These are phyloP conservation scores for Hordeum pubiflorum DNA, from an alignment of 202 grass and related monocot species.

Conservation along the genomic window DNA sequence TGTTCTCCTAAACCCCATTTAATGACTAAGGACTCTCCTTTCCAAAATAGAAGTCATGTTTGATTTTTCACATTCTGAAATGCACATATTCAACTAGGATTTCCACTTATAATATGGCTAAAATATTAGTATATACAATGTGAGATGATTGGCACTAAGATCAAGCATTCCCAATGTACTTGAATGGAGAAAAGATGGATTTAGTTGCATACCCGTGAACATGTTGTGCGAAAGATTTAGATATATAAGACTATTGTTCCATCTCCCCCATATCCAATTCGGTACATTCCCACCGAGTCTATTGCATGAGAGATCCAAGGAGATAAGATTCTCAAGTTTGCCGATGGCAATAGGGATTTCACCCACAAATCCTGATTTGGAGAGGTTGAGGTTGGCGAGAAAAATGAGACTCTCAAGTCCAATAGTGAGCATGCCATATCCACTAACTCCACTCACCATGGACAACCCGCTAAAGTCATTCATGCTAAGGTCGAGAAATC, in stretches of 20 bases:
- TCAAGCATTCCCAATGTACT: slow-evolving; percentile 7
- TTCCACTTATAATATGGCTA: no score
- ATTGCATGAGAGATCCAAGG: slow-evolving; percentile 54
- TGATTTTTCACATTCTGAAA: no score
- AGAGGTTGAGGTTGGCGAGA: slow-evolving; percentile 10
- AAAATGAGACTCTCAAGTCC: background rate
- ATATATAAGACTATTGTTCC: background rate
- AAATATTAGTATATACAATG: no score
- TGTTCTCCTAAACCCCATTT: no score
- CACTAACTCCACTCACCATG: no score
- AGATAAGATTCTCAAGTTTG: slow-evolving; percentile 9
- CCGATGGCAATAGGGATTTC: slow-evolving; percentile 16
- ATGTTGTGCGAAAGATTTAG: slow-evolving; percentile 49
- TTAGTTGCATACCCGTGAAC: slow-evolving; percentile 28
- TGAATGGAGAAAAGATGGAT: slow-evolving; percentile 4
- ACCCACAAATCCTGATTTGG: background rate
- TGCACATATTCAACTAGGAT: no score
- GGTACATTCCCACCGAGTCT: slow-evolving; percentile 34
- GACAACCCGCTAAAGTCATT: background rate
- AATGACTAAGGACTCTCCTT: no score
- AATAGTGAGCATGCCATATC: background rate
- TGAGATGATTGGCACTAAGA: slow-evolving; percentile 46
- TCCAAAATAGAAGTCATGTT: no score
- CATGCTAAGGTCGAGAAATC: background rate
- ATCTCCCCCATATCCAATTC: slow-evolving; percentile 32